Evolutionary conservation across 371 early-diverging fungal genomes (phyloP), one percentile per base, ranked within the genome.

Genomic region (Batrachochytrium dendrobatidis): DNA sequence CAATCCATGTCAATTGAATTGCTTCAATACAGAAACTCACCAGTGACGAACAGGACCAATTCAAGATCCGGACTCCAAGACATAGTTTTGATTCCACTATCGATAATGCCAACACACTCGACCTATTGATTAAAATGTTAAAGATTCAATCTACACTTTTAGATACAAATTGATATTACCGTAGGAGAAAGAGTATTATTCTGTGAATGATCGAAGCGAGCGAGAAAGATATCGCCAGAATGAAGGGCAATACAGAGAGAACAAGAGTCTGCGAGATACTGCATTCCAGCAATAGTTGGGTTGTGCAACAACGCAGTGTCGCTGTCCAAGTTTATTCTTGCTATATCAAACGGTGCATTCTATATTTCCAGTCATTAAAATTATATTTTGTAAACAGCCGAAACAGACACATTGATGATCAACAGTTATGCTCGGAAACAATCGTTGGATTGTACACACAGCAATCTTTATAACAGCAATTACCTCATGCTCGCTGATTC

Each of bases 1-100:
- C 29, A 18, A 55, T 7, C n/a, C 15, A 55, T 48, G 17, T 17
- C 17, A 39, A 39, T 39, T 15, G 17, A 20, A 39, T 39, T 39
- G 39, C 17, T 39, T 39, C 17, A 39, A 17, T 39, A 39, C 53
- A 44, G 20, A 12, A 10, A 18, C 49, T 1, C 15, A 39, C 59
- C 89, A 3, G 91, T 91, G 1, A 92, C 83, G 58, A 94, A 68
- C 10, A 86, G 77, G 55, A 94, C 79, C 1, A 92, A 60, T 66
- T 95, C 95, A 55, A 87, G 86, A 67, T 96, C 97, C 8, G 95
- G 95, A 73, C 92, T 90, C 95, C 94, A 95, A 33, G 72, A 75
- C 78, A 87, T 82, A 50, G 85, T 80, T 25, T 74, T 62, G 46
- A 96, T 86, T 8, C 94, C 93, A 33, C 56, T 32, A 22, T 72